These are phyloP conservation scores for Claviceps cyperi DNA, from an alignment of 2,329 filamentous ascomycete species.

Conservation along the genomic window DNA sequence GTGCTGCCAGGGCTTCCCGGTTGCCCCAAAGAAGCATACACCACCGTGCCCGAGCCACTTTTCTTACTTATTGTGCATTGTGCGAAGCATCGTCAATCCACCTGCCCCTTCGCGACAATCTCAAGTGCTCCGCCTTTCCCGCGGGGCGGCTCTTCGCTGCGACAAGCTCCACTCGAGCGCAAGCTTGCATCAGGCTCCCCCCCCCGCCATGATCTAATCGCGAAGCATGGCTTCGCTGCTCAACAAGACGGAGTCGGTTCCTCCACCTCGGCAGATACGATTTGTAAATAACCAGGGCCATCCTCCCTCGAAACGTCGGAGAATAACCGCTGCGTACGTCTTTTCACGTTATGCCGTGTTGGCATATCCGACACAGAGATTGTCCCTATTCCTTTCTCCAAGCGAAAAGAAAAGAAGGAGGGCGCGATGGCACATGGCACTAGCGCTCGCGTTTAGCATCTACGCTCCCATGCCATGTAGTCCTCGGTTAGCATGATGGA, in stretches of 20 bases:
- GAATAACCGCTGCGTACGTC: conserved; percentile 65
- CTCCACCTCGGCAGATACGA: conserved; percentile 45
- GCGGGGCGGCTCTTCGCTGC: neutral
- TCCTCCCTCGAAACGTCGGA: conserved; percentile 62
- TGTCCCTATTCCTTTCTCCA: neutral
- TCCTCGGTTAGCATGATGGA: neutral
- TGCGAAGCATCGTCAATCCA: conserved; percentile 1
- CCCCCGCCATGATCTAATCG: conserved; percentile 21
- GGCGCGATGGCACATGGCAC: neutral
- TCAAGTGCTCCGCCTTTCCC: neutral
- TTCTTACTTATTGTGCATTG: neutral
- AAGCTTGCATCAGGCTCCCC: conserved; percentile 2
- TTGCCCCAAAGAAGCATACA: neutral
- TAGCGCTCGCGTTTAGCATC: neutral
- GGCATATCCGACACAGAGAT: neutral
- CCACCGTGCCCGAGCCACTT: neutral
- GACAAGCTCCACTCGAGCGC: neutral
- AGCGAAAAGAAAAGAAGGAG: too few relatives aligned
- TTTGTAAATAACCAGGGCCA: conserved; percentile 75
- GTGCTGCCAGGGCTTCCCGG: neutral
- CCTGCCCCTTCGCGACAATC: neutral
- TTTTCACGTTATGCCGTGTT: neutral
- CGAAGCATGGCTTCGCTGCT: conserved; percentile 31
- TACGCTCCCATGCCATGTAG: neutral
- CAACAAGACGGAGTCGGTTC: conserved; percentile 24